Evolutionary conservation across 2,329 filamentous ascomycete species (phyloP), one percentile per base, ranked within the genome.

Genomic region (Neonectria faginata): DNA sequence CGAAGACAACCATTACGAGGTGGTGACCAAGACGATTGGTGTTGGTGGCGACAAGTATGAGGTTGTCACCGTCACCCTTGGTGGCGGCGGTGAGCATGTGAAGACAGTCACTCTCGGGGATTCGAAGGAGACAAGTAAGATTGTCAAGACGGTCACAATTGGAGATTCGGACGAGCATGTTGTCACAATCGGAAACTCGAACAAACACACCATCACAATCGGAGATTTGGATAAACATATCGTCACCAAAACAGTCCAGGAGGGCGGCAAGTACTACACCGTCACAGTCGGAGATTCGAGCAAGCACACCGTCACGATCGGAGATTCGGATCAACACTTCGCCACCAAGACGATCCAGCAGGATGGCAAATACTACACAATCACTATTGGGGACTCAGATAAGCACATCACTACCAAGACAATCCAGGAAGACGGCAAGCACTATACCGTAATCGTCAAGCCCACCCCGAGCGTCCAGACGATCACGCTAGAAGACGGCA

Each of bases 341-440:
- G 39, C 72, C 47, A 75, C 70, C 27, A 71, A 72, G 62, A 73
- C 70, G 3, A 58, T 75, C 27, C 68, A 72, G 9, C 67, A 69
- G 33, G 69, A 60, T 29, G 69, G 58, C 16, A 67, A 67, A 59
- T 70, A 64, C 44, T 39, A 73, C 20, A 73, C 72, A 36, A 64
- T 72, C 39, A 69, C 58, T 20, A 16, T 63, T 41, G 47, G 66
- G 12, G 60, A 64, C 42, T 58, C 68, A 9, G 60, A 65, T 42
- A 50, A 69, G 18, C 48, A 63, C 22, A 18, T 65, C 16, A 42
- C 72, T 47, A 75, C 70, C 29, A 71, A 71, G 62, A 73, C 70
- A 3, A 58, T 75, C 33, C 68, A 72, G 10, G 67, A 69, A 39
- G 69, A 61, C 31, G 69, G 60, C n/a, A 67, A 67, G 59, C 70